Evolutionary conservation across 2,329 filamentous ascomycete species (phyloP), one percentile per base, ranked within the genome.

Genomic region (Talaromyces sp.): DNA sequence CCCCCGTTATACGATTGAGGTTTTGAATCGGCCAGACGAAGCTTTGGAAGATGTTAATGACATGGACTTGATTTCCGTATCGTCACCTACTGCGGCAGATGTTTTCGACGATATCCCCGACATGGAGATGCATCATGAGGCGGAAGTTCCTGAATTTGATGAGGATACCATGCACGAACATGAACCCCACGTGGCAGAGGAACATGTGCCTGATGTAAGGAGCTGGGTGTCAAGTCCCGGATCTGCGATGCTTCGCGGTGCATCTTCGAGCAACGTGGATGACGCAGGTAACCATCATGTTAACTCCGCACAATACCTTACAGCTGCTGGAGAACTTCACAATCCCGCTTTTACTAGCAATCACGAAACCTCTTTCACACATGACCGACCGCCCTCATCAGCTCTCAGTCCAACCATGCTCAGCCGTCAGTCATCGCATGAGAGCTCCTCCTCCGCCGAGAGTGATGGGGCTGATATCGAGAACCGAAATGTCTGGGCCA

Each of bases 1-100:
- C 54, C 86, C 86, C 9, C 77, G 87, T 41, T 89, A 87, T 76
- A 86, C 84, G 14, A 81, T 87, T 33, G 86, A 88, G 69, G 85
- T 88, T 66, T 60, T 68, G 9, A 66, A 69, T 45, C 68, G 65
- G 8, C 57, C 66, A 13, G 52, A 64, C 57, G 56, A 67, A 45
- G 22, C 60, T 19, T 16, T 48, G 39, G 37, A 62, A 37, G 56
- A 66, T 33, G 64, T 66, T 16, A 50, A 63, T 48, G 41, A 60
- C 9, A 66, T 63, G 60, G 60, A 59, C 8, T 31, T 43, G 27
- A 45, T 35, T 27, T 39, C n/a, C 14, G 19, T 41, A n/a, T 33
- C 45, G 7, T 35, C 45, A 11, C 60, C 64, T 19, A 60, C 35
- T 11, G 35, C 63, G 33, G 35, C 27, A 24, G 48, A 62, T 5